A percentile compares a stretch with the other conserved stretches of the same genome.
Evolutionary conservation across 495 filamentous ascomycete genomes (phyloP).

Genomic region (Massariosphaeria phaeospora): DNA sequence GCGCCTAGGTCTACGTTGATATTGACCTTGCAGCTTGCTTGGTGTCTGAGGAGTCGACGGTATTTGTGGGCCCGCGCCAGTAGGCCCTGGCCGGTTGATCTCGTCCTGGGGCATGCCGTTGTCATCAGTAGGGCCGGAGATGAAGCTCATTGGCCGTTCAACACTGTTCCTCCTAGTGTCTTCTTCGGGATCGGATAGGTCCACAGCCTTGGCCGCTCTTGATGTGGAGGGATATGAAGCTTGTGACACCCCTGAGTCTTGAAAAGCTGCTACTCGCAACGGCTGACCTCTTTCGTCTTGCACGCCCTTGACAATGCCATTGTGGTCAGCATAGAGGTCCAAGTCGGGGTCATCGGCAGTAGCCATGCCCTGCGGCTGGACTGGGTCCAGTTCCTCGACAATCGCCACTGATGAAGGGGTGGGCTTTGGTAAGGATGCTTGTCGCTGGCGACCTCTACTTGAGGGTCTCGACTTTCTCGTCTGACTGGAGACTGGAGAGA

Average conservation of each 20-base stretch:
- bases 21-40: not conserved
- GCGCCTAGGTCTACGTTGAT: not conserved
- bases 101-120: constrained; percentile 30
- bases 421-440: constrained; percentile 1
- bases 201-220: not conserved
- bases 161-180: constrained; percentile 10
- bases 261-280: constrained; percentile 11
- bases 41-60: constrained; percentile 17
- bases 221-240: not conserved
- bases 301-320: constrained; percentile 29
- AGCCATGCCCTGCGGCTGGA: not conserved
- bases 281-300: constrained; percentile 26
- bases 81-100: constrained; percentile 18
- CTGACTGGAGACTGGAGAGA: constrained; percentile 15
- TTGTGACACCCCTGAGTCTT: not conserved
- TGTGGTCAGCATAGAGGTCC: constrained; percentile 33
- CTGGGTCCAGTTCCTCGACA: not conserved
- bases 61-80: not conserved
- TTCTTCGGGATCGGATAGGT: constrained; percentile 1
- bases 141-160: constrained; percentile 32
- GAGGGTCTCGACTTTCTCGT: constrained; percentile 10
- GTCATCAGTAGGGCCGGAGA: constrained; percentile 25
- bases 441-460: constrained; percentile 4
- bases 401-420: constrained; percentile 1
- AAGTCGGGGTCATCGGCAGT: constrained; percentile 9